Base-by-base conservation (phyloP, 768 basidiomycete species). In the Favolaschia claudopus region DNA sequence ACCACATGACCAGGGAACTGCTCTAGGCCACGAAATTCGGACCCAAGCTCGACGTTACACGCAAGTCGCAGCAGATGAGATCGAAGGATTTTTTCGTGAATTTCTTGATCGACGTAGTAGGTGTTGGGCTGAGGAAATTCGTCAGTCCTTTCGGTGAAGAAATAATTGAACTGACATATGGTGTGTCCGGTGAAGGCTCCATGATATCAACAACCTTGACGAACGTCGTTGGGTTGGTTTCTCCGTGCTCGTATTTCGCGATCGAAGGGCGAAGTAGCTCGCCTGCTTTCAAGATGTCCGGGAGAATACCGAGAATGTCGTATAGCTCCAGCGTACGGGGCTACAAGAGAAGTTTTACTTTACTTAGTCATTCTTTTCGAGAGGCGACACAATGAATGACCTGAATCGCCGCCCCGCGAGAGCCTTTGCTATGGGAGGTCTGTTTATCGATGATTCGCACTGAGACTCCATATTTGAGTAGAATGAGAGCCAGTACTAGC, bases 391-490 rank as follows among this genome's bases (percentile, higher is more conserved):
- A 10, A 4, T 8, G 13, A 37, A 14, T 36, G 10, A 76, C 75
- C 48, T 60, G 58, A 25, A 72, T 44, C 6, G 67, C 72, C 8
- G 63, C n/a, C 1, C 72, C 75, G 7, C 73, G 67, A 8, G 64
- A 63, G 6, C 72, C 70, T 4, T 49, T 39, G 13, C 67, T 67
- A 45, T 65, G 67, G 0, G 42, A 47, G 0, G 42, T 28, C 38
- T 55, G 52, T 37, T 73, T 72, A 45, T 76, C 72, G 34, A 76
- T 64, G 48, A 77, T 70, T 22, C 75, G 74, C n/a, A 77, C 72
- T 24, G 66, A 61, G 9, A 78, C 55, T 8, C 71, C 71, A 33
- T 70, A 71, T 12, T 67, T 59, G 2, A 67, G 64, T 10, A 78
- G 70, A 7, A 67, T 56, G 13, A 74, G 60, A 2, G 76, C 77